phyloP scores from a whole-genome alignment of 306 rosid species.

The Parietaria judaica region DNA sequence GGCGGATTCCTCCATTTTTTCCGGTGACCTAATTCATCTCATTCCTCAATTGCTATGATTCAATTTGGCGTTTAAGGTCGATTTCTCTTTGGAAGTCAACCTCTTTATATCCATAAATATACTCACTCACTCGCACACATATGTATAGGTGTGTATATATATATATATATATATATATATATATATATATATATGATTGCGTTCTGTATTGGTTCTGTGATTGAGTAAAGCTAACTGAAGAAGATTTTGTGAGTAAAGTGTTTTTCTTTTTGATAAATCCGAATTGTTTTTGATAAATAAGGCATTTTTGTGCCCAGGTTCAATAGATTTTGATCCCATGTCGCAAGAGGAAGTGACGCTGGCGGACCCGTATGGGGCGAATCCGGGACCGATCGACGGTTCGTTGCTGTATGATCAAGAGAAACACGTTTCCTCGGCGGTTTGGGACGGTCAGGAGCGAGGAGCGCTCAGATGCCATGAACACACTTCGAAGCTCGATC shows the following conservation, averaged over 20 bases:
- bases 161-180: background rate
- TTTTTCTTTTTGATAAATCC: background rate
- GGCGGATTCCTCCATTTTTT: slow-evolving; percentile 1
- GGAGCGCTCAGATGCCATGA: slow-evolving; percentile 99
- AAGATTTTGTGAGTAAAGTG: background rate
- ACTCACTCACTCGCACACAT: no score
- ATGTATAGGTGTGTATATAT: background rate
- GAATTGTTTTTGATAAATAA: slow-evolving; percentile 12
- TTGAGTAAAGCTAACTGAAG: background rate
- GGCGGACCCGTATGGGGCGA: slow-evolving; percentile 66
- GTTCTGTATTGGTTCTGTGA: background rate
- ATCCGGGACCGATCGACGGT: slow-evolving; percentile 92
- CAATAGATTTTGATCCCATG: slow-evolving; percentile 18
- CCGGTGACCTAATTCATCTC: background rate
- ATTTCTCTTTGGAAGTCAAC: background rate
- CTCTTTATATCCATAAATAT: no score
- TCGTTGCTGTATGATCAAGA: slow-evolving; percentile 93
- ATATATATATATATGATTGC: background rate
- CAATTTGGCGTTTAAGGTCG: background rate
- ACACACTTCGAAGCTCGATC: slow-evolving; percentile 96
- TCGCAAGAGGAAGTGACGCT: slow-evolving; percentile 55
- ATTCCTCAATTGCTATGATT: background rate
- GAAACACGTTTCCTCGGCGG: slow-evolving; percentile 92
- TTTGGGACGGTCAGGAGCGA: slow-evolving; percentile 99
- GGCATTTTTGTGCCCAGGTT: slow-evolving; percentile 13